Percentiles rank a stretch among this genome's conserved stretches.
phyloP scores from a whole-genome alignment of 345 rosid species.

The Bretschneidera sinensis region DNA sequence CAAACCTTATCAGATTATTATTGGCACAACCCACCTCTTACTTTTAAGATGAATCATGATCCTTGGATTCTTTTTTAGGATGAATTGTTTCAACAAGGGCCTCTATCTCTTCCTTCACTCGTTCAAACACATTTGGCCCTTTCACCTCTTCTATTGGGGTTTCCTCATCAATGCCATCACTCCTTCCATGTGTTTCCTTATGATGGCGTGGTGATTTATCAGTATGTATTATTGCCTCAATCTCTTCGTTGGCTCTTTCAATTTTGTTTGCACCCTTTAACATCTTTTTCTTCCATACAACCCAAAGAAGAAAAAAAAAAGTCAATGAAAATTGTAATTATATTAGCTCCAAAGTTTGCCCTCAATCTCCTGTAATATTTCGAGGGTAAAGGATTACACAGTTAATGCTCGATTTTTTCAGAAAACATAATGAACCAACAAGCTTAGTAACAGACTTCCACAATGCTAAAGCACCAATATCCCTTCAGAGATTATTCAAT shows the following conservation, averaged over 20 bases:
- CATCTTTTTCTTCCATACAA: slow-evolving; percentile 20
- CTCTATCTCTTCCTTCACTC: slow-evolving; percentile 52
- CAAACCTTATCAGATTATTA: not conserved
- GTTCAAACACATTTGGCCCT: slow-evolving; percentile 39
- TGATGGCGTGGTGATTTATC: slow-evolving; percentile 30
- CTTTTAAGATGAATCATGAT: slow-evolving; percentile 10
- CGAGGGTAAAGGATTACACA: too few relatives aligned
- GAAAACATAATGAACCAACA: too few relatives aligned
- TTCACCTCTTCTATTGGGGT: slow-evolving; percentile 35
- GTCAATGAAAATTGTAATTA: too few relatives aligned
- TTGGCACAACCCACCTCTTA: slow-evolving; percentile 13
- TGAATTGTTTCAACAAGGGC: slow-evolving; percentile 38
- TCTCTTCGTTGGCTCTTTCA: slow-evolving; percentile 47
- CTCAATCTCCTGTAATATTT: too few relatives aligned
- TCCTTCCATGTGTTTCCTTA: too few relatives aligned
- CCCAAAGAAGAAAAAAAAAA: too few relatives aligned
- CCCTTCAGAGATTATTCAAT: too few relatives aligned
- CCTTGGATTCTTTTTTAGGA: slow-evolving; percentile 39
- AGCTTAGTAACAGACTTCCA: too few relatives aligned
- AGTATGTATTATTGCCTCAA: slow-evolving; percentile 31
- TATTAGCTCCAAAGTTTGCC: too few relatives aligned
- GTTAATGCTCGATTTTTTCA: too few relatives aligned
- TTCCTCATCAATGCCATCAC: slow-evolving; percentile 35
- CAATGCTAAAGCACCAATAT: too few relatives aligned
- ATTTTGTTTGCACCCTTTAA: slow-evolving; percentile 34